A percentile compares a stretch with the other conserved stretches of the same genome.
Evolutionary conservation across 306 rosid genomes (phyloP).

Genomic region (Prinsepia uniflora): DNA sequence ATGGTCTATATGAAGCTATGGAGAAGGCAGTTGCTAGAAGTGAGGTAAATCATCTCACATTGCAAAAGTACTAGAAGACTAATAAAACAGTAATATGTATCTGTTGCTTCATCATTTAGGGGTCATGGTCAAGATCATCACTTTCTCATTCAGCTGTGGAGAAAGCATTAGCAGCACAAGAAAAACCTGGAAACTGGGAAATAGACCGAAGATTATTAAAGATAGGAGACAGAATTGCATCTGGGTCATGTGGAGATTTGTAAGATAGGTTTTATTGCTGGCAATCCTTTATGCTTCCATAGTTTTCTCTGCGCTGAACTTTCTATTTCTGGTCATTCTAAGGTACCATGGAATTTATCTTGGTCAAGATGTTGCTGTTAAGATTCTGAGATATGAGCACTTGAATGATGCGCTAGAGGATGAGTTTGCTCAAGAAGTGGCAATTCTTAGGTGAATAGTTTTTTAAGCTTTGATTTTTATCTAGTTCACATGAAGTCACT

Average conservation of each 20-base stretch:
- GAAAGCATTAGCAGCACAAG: constrained; percentile 48
- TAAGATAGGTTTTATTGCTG: constrained; percentile 42
- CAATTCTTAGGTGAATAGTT: constrained; percentile 67
- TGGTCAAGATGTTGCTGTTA: constrained; percentile 94
- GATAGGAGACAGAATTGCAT: constrained; percentile 87
- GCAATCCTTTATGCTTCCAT: constrained; percentile 5
- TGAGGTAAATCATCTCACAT: constrained; percentile 58
- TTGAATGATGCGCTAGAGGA: constrained; percentile 75
- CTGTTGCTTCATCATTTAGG: constrained; percentile 47
- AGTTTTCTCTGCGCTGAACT: constrained; percentile 12
- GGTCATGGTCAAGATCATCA: constrained; percentile 88
- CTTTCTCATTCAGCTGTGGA: constrained; percentile 55
- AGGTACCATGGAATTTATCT: constrained; percentile 85
- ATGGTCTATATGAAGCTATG: constrained; percentile 82
- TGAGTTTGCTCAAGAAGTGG: constrained; percentile 95
- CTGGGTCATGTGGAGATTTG: constrained; percentile 99
- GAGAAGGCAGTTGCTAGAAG: constrained; percentile 76
- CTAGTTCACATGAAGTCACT: neutral
- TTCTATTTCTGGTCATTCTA: constrained; percentile 19
- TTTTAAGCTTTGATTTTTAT: neutral
- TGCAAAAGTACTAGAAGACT: constrained; percentile 8
- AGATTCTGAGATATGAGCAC: constrained; percentile 85
- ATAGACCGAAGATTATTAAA: constrained; percentile 83
- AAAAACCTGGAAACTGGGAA: constrained; percentile 79
- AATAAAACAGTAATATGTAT: neutral